These are phyloP conservation scores for Phytophthora sp. DNA, from an alignment of 352 stramenopile species.

Conservation along the genomic window DNA sequence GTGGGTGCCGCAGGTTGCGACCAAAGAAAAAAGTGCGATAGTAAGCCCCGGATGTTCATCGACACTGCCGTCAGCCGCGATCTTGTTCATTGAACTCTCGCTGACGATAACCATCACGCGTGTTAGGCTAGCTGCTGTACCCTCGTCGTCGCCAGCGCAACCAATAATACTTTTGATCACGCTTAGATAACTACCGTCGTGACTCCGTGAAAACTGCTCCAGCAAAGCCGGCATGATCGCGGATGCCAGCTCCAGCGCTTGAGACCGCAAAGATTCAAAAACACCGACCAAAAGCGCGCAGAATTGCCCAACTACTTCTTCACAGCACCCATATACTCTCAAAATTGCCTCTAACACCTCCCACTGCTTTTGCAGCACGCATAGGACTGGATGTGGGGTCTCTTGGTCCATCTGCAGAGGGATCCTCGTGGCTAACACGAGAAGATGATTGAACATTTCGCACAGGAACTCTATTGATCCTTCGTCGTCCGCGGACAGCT, in stretches of 20 bases:
- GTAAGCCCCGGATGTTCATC: slow-evolving; percentile 63
- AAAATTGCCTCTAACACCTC: slow-evolving; percentile 57
- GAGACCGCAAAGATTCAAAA: slow-evolving; percentile 65
- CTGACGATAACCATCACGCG: slow-evolving; percentile 69
- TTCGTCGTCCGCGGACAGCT: slow-evolving; percentile 56
- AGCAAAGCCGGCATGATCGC: slow-evolving; percentile 69
- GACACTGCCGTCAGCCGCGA: slow-evolving; percentile 50
- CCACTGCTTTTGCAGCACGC: slow-evolving; percentile 67
- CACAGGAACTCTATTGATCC: slow-evolving; percentile 58
- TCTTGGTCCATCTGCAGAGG: slow-evolving; percentile 72
- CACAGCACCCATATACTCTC: slow-evolving; percentile 50
- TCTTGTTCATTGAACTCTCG: slow-evolving; percentile 62
- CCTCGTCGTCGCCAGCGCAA: slow-evolving; percentile 66
- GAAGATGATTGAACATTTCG: slow-evolving; percentile 65
- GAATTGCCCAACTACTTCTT: slow-evolving; percentile 66
- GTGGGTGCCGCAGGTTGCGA: slow-evolving; percentile 57
- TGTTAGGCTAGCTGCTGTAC: slow-evolving; percentile 61
- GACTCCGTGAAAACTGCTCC: slow-evolving; percentile 65
- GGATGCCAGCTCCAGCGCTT: slow-evolving; percentile 65
- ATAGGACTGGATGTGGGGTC: slow-evolving; percentile 60
- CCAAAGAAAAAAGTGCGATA: slow-evolving; percentile 62
- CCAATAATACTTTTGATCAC: slow-evolving; percentile 77
- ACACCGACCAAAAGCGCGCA: slow-evolving; percentile 62
- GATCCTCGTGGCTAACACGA: slow-evolving; percentile 61
- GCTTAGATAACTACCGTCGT: slow-evolving; percentile 62